phyloP scores from a whole-genome alignment of 805 yeast species.

The Kurtzmaniella fragi region DNA sequence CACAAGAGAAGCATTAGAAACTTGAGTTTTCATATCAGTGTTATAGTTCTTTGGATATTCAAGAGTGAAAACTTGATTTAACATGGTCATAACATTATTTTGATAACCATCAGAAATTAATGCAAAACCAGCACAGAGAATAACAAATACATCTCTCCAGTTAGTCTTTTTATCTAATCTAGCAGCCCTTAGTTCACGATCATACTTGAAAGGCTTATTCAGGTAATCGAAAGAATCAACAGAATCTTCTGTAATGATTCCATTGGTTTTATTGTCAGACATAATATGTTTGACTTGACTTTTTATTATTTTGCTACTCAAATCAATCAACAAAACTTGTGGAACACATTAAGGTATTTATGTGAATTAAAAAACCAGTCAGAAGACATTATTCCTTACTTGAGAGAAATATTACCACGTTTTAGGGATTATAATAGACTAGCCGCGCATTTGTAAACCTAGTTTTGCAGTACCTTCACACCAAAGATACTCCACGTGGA shows the following conservation, averaged over 20 bases:
- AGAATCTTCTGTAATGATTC: neutral
- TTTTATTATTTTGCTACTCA: too few species aligned
- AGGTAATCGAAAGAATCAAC: neutral
- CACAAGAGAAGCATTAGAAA: constrained; percentile 63
- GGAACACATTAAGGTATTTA: too few species aligned
- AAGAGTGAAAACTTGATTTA: constrained; percentile 50
- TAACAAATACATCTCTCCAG: constrained; percentile 33
- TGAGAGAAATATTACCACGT: too few species aligned
- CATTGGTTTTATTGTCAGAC: too few species aligned
- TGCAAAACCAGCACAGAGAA: constrained; percentile 69
- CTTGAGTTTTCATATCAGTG: constrained; percentile 51
- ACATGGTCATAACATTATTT: constrained; percentile 68
- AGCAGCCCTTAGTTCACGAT: constrained; percentile 23
- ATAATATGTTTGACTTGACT: too few species aligned
- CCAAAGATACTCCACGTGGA: too few species aligned
- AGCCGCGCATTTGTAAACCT: too few species aligned
- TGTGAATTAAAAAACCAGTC: too few species aligned
- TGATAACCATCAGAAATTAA: constrained; percentile 76
- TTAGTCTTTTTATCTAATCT: constrained; percentile 23
- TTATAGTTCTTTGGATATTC: constrained; percentile 42
- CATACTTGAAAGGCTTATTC: constrained; percentile 19
- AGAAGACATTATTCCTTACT: too few species aligned
- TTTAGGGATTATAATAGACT: too few species aligned
- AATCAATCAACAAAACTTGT: too few species aligned
- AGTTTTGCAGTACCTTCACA: too few species aligned